Evolutionary conservation across 176 grass and related monocot species (phyloP), one percentile per base, ranked within the genome.

Genomic region (Bolboschoenus planiculmis): DNA sequence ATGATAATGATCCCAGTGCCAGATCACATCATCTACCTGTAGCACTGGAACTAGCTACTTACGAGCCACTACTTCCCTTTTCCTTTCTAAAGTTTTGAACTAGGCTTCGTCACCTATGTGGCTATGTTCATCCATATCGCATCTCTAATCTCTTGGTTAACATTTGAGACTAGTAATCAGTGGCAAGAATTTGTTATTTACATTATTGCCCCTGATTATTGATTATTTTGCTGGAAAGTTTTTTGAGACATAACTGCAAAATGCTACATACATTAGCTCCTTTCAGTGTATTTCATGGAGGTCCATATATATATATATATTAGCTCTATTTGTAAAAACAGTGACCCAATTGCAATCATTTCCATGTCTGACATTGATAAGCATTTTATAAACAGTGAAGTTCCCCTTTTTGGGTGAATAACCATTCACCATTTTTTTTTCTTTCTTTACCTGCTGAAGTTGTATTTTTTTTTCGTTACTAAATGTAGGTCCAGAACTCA

Each of bases 11-110:
- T 53, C 11, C 15, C 39, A 40, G 39, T 40, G 39, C 31, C 27
- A 55, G 18, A 36, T 79, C 75, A 79, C 75, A 55, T 54, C 75
- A 56, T 79, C 48, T 53, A 46, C 39, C 36, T 56, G 75, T 78
- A 56, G 48, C 75, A 78, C 26, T 78, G 16, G 51, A 37, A 80
- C 53, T 80, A 39, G 33, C 56, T 35, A 53, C 29, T 42, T 23
- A 80, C 53, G 59, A 39, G 33, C 56, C 56, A 53, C 29, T 42
- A 50, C 24, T 75, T 14, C 21, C n/a, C n/a, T 20, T 68, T 27
- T 0, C 33, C 35, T 60, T 80, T 43, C 33, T 35, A 54, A 40
- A 54, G 35, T 10, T 58, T 24, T 35, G 11, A 80, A 10, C 73
- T 78, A 29, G 73, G 9, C 2, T 39, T 58, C 7, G 33, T 58